Conservation (phyloP, 768 basidiomycete genomes). For the Cystofilobasidium capitatum region DNA sequence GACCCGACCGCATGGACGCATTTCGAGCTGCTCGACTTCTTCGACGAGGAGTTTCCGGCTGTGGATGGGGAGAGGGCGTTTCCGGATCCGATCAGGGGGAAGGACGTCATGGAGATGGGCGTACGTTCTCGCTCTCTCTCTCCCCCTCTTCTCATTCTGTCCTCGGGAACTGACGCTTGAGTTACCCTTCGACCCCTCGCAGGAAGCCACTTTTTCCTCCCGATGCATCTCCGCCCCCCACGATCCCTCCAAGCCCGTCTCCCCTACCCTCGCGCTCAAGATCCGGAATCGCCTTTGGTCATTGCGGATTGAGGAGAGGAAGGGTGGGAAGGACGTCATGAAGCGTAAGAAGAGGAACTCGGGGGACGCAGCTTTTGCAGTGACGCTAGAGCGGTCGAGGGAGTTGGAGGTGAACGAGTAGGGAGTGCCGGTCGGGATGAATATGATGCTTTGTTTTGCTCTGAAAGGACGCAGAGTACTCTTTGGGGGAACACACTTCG, state of each 20-base stretch:
- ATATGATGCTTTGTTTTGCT: no score
- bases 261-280: not conserved
- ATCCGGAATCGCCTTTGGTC: constrained; percentile 3
- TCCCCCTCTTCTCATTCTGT: not conserved
- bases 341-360: no score
- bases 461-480: no score
- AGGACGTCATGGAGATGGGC: constrained; percentile 9
- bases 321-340: not conserved
- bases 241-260: not conserved
- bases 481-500: no score
- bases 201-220: constrained; percentile 3
- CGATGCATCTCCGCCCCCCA: not conserved
- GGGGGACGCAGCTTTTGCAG: no score
- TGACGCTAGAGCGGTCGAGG: no score
- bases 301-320: constrained; percentile 1
- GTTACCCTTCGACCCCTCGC: not conserved
- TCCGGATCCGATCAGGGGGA: constrained; percentile 6
- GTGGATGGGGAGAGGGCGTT: constrained; percentile 1
- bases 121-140: not conserved
- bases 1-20: constrained; percentile 9
- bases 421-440: no score
- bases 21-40: constrained; percentile 7
- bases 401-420: no score
- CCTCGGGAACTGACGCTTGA: not conserved
- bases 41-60: not conserved